phyloP scores from a whole-genome alignment of 257 asterid genomes.

The Solanum bukasovii region DNA sequence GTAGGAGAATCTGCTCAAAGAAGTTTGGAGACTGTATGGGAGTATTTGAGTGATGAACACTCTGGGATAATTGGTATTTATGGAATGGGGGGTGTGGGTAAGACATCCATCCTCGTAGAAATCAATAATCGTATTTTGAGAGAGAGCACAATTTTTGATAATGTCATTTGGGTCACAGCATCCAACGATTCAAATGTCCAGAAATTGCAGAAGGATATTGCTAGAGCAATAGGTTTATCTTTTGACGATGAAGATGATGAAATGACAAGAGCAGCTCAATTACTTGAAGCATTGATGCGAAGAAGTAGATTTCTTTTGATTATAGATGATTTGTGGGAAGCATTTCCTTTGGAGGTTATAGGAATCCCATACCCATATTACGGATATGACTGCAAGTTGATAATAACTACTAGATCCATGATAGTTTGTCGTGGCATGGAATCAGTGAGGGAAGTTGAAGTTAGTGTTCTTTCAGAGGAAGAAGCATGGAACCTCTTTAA shows the following conservation, averaged over 20 bases:
- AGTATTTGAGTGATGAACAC: slow-evolving; percentile 7
- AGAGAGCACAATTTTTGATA: slow-evolving; percentile 1
- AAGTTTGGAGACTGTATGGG: slow-evolving; percentile 1
- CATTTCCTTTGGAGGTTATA: slow-evolving; percentile 3
- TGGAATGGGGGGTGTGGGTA: slow-evolving; percentile 13
- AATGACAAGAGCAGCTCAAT: neutral
- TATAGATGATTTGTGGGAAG: slow-evolving; percentile 21
- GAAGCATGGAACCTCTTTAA: slow-evolving; percentile 16
- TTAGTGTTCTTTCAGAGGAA: neutral
- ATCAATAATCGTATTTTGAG: slow-evolving; percentile 8
- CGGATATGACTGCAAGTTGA: neutral
- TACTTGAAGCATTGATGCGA: slow-evolving; percentile 3
- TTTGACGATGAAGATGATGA: slow-evolving; percentile 5
- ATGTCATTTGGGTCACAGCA: slow-evolving; percentile 19
- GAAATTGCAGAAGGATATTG: slow-evolving; percentile 13
- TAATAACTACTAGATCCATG: slow-evolving; percentile 7
- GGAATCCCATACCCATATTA: neutral
- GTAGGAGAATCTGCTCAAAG: slow-evolving; percentile 13
- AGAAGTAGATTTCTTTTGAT: slow-evolving; percentile 5
- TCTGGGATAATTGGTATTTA: slow-evolving; percentile 8
- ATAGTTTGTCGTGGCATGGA: slow-evolving; percentile 10
- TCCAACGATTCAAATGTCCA: slow-evolving; percentile 6
- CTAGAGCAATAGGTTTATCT: neutral
- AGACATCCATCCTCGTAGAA: slow-evolving; percentile 12
- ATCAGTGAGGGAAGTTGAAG: slow-evolving; percentile 6